Conservation (phyloP, 2,329 filamentous ascomycete species). For the Sporothrix dimorphospora region DNA sequence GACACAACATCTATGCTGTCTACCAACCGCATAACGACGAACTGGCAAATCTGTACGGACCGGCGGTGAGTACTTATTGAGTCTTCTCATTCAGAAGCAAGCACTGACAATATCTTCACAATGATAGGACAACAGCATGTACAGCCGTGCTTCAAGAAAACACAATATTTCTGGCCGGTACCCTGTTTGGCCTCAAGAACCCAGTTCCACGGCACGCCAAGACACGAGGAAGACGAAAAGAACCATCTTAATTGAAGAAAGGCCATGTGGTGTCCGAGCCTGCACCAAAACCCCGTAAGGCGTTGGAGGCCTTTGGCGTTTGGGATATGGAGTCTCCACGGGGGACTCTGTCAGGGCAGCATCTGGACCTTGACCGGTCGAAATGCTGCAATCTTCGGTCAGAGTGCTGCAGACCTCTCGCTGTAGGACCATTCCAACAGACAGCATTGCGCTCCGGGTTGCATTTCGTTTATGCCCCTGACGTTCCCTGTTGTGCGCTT, state of each 20-base stretch:
- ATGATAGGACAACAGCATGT: neutral
- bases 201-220: neutral
- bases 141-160: neutral
- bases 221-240: neutral
- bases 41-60: neutral
- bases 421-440: too few species aligned
- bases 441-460: too few species aligned
- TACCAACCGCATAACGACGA: neutral
- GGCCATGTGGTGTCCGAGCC: neutral
- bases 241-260: neutral
- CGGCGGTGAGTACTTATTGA: neutral
- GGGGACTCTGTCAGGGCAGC: neutral
- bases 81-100: neutral
- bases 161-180: neutral
- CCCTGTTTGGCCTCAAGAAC: neutral
- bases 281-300: constrained; percentile 1
- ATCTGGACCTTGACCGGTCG: neutral
- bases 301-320: neutral
- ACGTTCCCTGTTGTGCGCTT: neutral
- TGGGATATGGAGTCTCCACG: constrained; percentile 16
- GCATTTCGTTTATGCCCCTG: neutral
- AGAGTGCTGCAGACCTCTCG: neutral
- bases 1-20: neutral
- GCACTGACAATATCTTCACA: neutral
- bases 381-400: neutral